A percentile compares a stretch with the other conserved stretches of the same genome.
These are phyloP conservation scores for Lichtheimia corymbifera DNA, from an alignment of 371 early-diverging fungal genomes.

Conservation along the genomic window DNA sequence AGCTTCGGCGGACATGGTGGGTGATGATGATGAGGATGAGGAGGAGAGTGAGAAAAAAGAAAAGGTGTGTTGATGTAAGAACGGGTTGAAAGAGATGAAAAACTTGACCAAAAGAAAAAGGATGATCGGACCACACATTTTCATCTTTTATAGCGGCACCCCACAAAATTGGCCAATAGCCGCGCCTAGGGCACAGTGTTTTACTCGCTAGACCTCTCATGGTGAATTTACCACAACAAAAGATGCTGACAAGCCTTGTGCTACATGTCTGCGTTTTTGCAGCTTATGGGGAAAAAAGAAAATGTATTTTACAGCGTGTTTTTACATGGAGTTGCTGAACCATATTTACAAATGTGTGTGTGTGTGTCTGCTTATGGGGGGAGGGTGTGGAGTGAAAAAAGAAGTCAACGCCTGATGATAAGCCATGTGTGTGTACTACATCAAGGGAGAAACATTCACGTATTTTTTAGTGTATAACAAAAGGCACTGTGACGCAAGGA, in stretches of 20 bases:
- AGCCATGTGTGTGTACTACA: not conserved
- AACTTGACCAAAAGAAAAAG: too few species aligned
- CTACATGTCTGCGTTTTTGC: not conserved
- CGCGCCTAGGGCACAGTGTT: not conserved
- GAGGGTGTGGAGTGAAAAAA: not conserved
- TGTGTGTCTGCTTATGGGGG: too few species aligned
- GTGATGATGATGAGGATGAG: not conserved
- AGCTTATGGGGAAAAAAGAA: not conserved
- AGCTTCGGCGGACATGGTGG: not conserved
- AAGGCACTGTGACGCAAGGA: conserved; percentile 17
- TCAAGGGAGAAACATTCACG: not conserved
- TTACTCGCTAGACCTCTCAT: not conserved
- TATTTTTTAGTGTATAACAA: conserved; percentile 3
- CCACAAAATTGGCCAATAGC: not conserved
- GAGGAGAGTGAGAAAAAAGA: not conserved
- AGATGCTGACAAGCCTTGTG: not conserved
- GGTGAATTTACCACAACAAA: not conserved
- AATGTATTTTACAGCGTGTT: conserved; percentile 15
- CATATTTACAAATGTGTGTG: conserved; percentile 1
- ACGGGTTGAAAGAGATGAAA: too few species aligned
- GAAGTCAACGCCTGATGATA: conserved; percentile 4
- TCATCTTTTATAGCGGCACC: not conserved
- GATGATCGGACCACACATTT: not conserved
- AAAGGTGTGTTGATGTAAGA: not conserved
- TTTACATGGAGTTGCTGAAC: conserved; percentile 25